Evolutionary conservation across 2,329 filamentous ascomycete species (phyloP).

Genomic region (Tetracladium maxilliforme): DNA sequence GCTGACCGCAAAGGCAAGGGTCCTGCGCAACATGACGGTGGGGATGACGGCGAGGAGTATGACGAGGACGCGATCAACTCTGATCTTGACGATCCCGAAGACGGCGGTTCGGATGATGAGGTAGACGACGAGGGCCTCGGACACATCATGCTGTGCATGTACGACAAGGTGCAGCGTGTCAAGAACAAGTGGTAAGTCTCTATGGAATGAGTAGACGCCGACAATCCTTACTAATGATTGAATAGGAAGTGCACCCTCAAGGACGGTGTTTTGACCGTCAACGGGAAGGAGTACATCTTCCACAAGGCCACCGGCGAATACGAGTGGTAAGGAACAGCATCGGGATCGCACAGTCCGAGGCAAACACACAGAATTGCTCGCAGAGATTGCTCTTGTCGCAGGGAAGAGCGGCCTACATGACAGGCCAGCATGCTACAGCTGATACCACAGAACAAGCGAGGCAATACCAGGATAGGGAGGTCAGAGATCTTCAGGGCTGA

Average conservation of each 20-base stretch:
- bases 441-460: no score
- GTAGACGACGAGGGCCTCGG: slow-evolving; percentile 74
- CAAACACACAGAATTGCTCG: no score
- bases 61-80: slow-evolving; percentile 98
- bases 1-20: slow-evolving; percentile 36
- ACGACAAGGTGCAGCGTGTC: slow-evolving; percentile 96
- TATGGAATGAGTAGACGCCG: slow-evolving; percentile 4
- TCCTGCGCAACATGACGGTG: slow-evolving; percentile 38
- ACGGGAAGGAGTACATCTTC: slow-evolving; percentile 93
- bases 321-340: slow-evolving; percentile 85
- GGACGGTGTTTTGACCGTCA: slow-evolving; percentile 86
- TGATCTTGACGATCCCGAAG: slow-evolving; percentile 88
- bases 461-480: no score
- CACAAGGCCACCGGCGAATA: slow-evolving; percentile 96
- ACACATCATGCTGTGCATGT: slow-evolving; percentile 96
- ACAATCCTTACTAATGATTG: slow-evolving; percentile 6
- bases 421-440: no score
- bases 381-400: no score
- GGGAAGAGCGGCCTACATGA: no score
- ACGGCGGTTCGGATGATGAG: slow-evolving; percentile 69
- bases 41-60: slow-evolving; percentile 42
- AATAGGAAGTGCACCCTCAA: slow-evolving; percentile 91
- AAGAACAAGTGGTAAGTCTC: slow-evolving; percentile 82
- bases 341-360: not conserved
- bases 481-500: no score